Percentiles rank a stretch among this genome's conserved stretches.
Evolutionary conservation across 2,329 filamentous ascomycete species (phyloP).

Genomic region (Epicoccum sorghinum): DNA sequence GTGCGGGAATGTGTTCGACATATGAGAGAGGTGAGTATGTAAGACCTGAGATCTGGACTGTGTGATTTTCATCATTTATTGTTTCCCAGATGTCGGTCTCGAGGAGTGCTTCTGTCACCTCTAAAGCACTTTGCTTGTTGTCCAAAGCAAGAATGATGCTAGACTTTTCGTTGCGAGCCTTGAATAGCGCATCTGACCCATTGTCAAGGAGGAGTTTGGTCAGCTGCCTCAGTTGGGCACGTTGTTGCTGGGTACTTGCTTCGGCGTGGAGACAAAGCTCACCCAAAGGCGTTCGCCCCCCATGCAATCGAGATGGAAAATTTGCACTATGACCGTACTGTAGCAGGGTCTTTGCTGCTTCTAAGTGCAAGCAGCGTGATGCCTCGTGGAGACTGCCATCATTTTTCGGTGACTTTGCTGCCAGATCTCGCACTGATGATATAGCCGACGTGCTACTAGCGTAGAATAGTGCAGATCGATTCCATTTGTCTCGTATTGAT

Average conservation of each 20-base stretch:
- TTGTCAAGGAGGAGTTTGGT: slow-evolving; percentile 63
- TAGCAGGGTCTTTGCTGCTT: slow-evolving; percentile 63
- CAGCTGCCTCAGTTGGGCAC: slow-evolving; percentile 47
- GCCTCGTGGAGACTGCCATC: slow-evolving; percentile 73
- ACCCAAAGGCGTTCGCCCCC: slow-evolving; percentile 67
- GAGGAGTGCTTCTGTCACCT: slow-evolving; percentile 63
- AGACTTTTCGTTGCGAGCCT: slow-evolving; percentile 63
- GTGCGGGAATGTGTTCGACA: slow-evolving; percentile 46
- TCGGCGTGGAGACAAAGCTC: slow-evolving; percentile 67
- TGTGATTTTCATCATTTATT: slow-evolving; percentile 64
- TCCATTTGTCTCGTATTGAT: slow-evolving; percentile 62
- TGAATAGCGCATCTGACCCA: slow-evolving; percentile 62
- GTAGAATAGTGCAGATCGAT: slow-evolving; percentile 66
- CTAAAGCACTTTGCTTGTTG: slow-evolving; percentile 60
- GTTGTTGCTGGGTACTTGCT: slow-evolving; percentile 46
- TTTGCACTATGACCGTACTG: slow-evolving; percentile 67
- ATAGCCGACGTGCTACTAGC: slow-evolving; percentile 54
- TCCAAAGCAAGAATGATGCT: slow-evolving; percentile 65
- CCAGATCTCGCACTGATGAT: slow-evolving; percentile 50
- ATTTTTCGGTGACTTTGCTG: slow-evolving; percentile 64
- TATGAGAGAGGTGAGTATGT: slow-evolving; percentile 72
- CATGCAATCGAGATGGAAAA: slow-evolving; percentile 67
- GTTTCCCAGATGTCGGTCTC: slow-evolving; percentile 70
- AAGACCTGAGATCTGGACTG: slow-evolving; percentile 53
- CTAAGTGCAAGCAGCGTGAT: slow-evolving; percentile 63